Base-by-base conservation (phyloP, 2,329 filamentous ascomycete species). In the Alternaria postmessia region DNA sequence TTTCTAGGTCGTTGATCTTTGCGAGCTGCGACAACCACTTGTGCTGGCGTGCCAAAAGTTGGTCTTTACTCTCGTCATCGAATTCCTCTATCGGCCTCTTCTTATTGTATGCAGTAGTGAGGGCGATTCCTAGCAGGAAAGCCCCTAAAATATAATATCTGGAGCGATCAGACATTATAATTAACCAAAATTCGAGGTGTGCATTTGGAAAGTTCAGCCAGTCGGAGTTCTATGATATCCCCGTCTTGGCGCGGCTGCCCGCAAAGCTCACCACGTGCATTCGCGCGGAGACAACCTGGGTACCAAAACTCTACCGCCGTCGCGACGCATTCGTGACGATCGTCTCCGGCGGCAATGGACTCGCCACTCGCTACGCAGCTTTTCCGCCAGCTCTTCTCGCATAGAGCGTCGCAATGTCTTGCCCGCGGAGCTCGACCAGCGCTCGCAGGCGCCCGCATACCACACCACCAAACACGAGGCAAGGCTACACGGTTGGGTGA, bases 371-470 rank as follows among this genome's bases (percentile, higher is more conserved):
- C 93, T 67, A 87, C 87, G 49, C 90, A 90, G 75, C 85, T 97
- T 75, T 94, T 97, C 74, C 88, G 91, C 72, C 91, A 93, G 82
- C 87, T 98, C 42, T 96, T 96, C 72, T 88, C 88, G 44, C 91
- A 94, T 73, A 87, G 87, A 48, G 84, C 88, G 51, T 91, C 76
- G 57, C 76, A 75, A 75, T 78, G 76, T 56, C 71, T 78, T 42
- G 89, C 74, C 84, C 86, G 72, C 82, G 83, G 54, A 73, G 69
- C 68, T 61, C 71, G 71, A 51, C 73, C 73, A 20, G 62, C 68
- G 41, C 62, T 73, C 66, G 81, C 83, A 54, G 81, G 79, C 54
- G 75, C 74, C 59, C 72, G 72, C 57, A 61, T 66, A 54, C 68
- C 68, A 43, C 64, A 72, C 51, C 48, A 67, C 32, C 74, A 75